phyloP scores from a whole-genome alignment of 345 rosid genomes.

The Lumnitzera littorea region DNA sequence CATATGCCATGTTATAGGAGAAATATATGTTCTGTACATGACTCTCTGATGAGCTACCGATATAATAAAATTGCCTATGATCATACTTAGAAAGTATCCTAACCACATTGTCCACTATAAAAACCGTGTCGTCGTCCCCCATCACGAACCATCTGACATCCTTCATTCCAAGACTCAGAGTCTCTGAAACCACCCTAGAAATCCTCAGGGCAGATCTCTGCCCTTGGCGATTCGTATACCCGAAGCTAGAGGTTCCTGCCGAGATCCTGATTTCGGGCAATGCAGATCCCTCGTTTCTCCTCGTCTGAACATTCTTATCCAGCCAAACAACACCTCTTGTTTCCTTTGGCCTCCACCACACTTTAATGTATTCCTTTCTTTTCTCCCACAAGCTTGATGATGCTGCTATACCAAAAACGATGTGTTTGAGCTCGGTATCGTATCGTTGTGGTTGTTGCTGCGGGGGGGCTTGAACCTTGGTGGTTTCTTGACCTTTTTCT shows the following conservation, averaged over 20 bases:
- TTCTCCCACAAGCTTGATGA: constrained; percentile 62
- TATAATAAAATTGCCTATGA: constrained; percentile 56
- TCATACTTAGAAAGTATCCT: constrained; percentile 54
- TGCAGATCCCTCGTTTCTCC: constrained; percentile 22
- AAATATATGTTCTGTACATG: constrained; percentile 73
- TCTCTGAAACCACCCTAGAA: constrained; percentile 70
- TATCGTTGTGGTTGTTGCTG: constrained; percentile 4
- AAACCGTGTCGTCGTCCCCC: constrained; percentile 84
- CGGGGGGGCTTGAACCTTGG: neutral
- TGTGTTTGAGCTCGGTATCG: constrained; percentile 50
- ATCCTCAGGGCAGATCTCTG: constrained; percentile 69
- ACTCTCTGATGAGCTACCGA: constrained; percentile 76
- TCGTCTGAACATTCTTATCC: constrained; percentile 36
- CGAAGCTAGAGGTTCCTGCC: constrained; percentile 49
- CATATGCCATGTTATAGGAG: constrained; percentile 75
- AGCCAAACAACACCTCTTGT: constrained; percentile 76
- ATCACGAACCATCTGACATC: constrained; percentile 79
- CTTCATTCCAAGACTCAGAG: constrained; percentile 46
- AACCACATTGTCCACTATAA: constrained; percentile 58
- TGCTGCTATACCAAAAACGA: constrained; percentile 70
- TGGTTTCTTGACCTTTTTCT: neutral
- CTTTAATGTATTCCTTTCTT: constrained; percentile 72
- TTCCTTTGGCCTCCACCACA: constrained; percentile 69
- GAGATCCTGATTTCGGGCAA: constrained; percentile 68
- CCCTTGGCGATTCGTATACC: constrained; percentile 61